Evolutionary conservation across 2,329 filamentous ascomycete genomes (phyloP).

Genomic region (Pseudogymnoascus sp.): DNA sequence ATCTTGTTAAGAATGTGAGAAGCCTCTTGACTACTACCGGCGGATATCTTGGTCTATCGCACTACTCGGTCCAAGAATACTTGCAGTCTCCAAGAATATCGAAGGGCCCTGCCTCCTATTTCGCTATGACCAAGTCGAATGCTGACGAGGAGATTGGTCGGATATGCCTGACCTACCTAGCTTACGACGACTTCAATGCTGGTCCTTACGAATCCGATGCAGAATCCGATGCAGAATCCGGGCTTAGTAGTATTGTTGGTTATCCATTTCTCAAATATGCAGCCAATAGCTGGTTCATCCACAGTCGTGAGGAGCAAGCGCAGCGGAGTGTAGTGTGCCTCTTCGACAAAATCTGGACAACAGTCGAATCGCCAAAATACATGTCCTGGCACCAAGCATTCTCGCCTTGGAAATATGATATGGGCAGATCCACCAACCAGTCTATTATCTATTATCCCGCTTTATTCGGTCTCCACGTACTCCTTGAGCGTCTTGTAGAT

Average conservation of each 20-base stretch:
- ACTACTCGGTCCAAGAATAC: constrained; percentile 15
- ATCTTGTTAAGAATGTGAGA: constrained; percentile 22
- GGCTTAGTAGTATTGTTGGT: neutral
- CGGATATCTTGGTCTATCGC: constrained; percentile 28
- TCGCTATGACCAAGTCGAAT: neutral
- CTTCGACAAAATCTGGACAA: neutral
- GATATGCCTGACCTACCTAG: neutral
- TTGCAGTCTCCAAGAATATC: neutral
- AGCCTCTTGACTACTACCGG: neutral
- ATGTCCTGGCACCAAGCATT: neutral
- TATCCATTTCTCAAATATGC: neutral
- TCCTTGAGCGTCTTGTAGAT: neutral
- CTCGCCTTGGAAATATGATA: neutral
- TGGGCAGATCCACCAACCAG: too few relatives aligned
- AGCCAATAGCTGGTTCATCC: neutral
- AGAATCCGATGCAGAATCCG: too few relatives aligned
- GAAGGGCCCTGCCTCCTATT: neutral
- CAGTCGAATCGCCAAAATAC: neutral
- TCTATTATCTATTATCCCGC: neutral
- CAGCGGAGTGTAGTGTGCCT: neutral
- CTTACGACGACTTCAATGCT: neutral
- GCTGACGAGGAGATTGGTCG: neutral
- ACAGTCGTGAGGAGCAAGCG: neutral
- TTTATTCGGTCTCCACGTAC: neutral
- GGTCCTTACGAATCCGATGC: neutral